phyloP scores from a whole-genome alignment of 176 grass and related monocot species.

The Echinochloa phyllopogon region DNA sequence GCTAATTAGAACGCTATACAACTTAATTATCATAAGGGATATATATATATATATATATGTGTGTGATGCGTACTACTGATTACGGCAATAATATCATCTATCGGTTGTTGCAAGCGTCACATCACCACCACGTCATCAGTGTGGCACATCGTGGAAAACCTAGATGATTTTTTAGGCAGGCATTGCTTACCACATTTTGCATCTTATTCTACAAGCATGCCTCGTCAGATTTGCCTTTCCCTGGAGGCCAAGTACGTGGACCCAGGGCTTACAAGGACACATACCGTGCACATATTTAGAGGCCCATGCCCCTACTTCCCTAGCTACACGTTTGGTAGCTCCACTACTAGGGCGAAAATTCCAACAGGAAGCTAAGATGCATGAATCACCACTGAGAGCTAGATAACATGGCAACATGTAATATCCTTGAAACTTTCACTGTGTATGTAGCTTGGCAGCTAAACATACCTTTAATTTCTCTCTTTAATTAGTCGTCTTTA shows the following conservation, averaged over 20 bases:
- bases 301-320: conserved; percentile 34
- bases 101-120: conserved; percentile 30
- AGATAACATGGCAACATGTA: too few relatives aligned
- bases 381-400: too few relatives aligned
- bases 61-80: neutral
- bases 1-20: neutral
- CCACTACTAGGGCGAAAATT: neutral
- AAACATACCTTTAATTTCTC: too few relatives aligned
- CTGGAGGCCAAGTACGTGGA: conserved; percentile 24
- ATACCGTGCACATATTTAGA: conserved; percentile 1
- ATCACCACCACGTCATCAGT: conserved; percentile 41
- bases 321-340: neutral
- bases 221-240: conserved; percentile 36
- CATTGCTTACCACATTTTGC: neutral
- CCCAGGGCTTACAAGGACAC: conserved; percentile 36
- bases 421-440: too few relatives aligned
- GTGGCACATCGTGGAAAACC: conserved; percentile 7
- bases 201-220: conserved; percentile 16
- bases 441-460: too few relatives aligned
- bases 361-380: too few relatives aligned
- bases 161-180: conserved; percentile 24
- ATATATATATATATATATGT: neutral
- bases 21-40: neutral
- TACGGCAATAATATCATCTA: conserved; percentile 1
- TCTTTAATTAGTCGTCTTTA: too few relatives aligned